Base-by-base conservation (phyloP, 805 yeast genomes). In the Metschnikowia koreensis region DNA sequence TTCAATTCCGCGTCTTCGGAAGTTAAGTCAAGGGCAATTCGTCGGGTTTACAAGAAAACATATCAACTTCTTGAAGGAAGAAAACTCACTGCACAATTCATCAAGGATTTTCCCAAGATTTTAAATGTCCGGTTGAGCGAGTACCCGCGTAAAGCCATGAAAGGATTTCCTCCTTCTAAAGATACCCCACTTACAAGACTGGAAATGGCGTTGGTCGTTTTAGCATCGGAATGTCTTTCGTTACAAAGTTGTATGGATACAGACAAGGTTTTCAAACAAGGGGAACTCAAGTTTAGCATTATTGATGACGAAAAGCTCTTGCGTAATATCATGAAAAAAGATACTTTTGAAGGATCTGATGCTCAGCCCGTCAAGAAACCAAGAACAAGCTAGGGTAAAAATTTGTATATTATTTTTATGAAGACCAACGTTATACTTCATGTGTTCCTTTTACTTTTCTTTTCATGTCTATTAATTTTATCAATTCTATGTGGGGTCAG, bases 221-320 rank as follows among this genome's bases (percentile, higher is more conserved):
- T 86, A 31, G 72, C 70, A 46, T 77, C 84, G 28, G 96, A 87
- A 63, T 73, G 75, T 42, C 61, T 67, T 13, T 76, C 88, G 2
- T 65, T 87, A 22, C 66, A 67, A 47, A 67, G 66, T 42, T 73
- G 84, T 57, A 52, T 66, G 37, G 66, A 69, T 28, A 49, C 62
- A 1, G 65, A 66, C 1, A 54, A 61, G 38, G 65, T 66, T 0
- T 68, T 71, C 16, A 51, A 46, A 1, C 64, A 52, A 2, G 61
- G 63, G 7, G 62, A 60, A 17, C 60, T 50, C 3, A 55, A 68
- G 11, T 80, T 73, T 56, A 68, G 66, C 47, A 53, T 78, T 31
- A 79, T 87, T 34, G 81, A 78, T 6, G 91, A 86, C 67, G 80
- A 73, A 1, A 85, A 83, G 63, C 63, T 86, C 41, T 64, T 83